Evolutionary conservation across 768 basidiomycete genomes (phyloP), one percentile per base, ranked within the genome.

Genomic region (Russula earlei): DNA sequence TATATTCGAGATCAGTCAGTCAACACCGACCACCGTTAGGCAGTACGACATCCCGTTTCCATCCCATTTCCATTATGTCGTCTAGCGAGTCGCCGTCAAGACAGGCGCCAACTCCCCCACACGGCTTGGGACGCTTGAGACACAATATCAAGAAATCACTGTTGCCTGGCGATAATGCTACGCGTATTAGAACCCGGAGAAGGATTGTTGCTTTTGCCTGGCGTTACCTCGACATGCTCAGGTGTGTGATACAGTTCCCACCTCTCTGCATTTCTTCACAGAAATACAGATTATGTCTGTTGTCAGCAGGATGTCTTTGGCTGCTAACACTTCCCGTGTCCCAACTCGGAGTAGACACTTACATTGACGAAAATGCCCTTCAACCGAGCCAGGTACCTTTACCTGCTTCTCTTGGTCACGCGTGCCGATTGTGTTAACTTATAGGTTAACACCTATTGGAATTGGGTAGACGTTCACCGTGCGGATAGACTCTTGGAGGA

Each of bases 291-390:
- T 59, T 77, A 3, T 42, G 71, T 5, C 70, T 96, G 24, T 77
- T 91, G 50, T 50, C 75, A 24, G 70, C 72, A 5, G 92, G 92
- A 12, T 83, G 90, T 67, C 47, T 80, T n/a, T 98, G 93, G 91
- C 78, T 96, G 70, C 61, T 85, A n/a, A 70, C 79, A 5, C 74
- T 96, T 50, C 94, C 94, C 4, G 75, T 77, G 12, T 73, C 81
- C 5, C 71, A 71, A 1, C 74, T 94, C 5, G 83, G 82, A 17
- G 77, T 81, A 60, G 68, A 72, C 9, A 88, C 83, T 9, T 95
- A 91, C 67, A 86, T 95, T 48, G 92, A 95, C 67, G 96, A 99
- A 72, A 96, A 98, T 68, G 95, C 96, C 1, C 71, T 99, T 19
- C 91, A 94, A 65, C 94, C 96, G 10, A 85, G 80, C 5, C 92